phyloP scores from a whole-genome alignment of 129 eudicot genomes.

The Centella asiatica region DNA sequence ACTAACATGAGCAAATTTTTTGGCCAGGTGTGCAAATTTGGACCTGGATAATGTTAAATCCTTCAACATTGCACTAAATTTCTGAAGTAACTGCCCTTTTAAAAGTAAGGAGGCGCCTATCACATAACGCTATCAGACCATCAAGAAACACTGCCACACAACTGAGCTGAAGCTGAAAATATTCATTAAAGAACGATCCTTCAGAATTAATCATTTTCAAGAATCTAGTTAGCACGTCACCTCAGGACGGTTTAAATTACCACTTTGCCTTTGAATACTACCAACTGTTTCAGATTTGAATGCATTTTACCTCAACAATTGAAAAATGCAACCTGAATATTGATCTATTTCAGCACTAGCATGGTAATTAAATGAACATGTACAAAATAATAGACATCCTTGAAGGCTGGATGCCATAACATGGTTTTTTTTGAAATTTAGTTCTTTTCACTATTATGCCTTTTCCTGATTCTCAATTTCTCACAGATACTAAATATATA shows the following conservation, averaged over 20 bases:
- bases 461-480: not conserved
- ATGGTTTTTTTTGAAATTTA: no score
- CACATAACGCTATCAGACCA: no score
- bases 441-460: not conserved
- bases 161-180: not conserved
- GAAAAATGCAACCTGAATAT: no score
- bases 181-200: not conserved
- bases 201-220: not conserved
- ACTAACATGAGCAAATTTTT: not conserved
- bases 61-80: not conserved
- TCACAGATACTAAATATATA: not conserved
- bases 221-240: not conserved
- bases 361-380: no score
- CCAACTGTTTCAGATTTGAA: no score
- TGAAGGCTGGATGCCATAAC: not conserved
- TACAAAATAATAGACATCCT: not conserved
- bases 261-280: no score
- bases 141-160: not conserved
- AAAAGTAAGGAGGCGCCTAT: no score
- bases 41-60: not conserved
- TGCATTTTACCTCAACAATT: no score
- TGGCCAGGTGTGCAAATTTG: not conserved
- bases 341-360: no score
- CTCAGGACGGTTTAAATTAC: not conserved
- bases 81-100: no score